These are phyloP conservation scores for Chalaropsis thielavioides DNA, from an alignment of 2,329 filamentous ascomycete species.

Conservation along the genomic window DNA sequence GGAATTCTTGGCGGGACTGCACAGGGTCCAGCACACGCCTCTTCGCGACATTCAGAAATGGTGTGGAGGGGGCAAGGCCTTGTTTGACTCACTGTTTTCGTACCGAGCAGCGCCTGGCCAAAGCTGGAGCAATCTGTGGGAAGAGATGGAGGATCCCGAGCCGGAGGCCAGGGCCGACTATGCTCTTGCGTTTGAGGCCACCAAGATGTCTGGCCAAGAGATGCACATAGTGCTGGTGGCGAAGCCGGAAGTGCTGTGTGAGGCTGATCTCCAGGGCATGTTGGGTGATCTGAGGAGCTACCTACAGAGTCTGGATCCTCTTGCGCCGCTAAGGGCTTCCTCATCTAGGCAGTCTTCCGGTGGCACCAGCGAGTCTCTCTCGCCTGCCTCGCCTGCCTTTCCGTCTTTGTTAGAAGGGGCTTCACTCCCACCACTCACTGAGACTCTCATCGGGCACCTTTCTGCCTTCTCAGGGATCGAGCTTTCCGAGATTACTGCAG, in stretches of 20 bases:
- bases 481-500: constrained; percentile 36
- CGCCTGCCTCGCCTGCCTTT: not conserved
- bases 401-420: not conserved
- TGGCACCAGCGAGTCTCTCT: not conserved
- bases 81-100: constrained; percentile 73
- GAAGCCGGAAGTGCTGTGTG: constrained; percentile 28
- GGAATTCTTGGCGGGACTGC: constrained; percentile 49
- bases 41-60: constrained; percentile 71
- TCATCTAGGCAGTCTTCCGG: not conserved
- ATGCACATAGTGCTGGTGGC: constrained; percentile 47
- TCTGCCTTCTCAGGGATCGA: constrained; percentile 40
- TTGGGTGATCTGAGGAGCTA: not conserved
- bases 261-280: not conserved
- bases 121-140: constrained; percentile 37
- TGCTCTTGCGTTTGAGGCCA: constrained; percentile 62
- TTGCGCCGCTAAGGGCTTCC: not conserved
- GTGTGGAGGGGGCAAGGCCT: constrained; percentile 42
- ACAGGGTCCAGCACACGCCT: constrained; percentile 65
- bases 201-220: constrained; percentile 32
- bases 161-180: constrained; percentile 43
- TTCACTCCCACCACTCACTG: not conserved
- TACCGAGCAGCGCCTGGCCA: constrained; percentile 45
- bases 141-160: constrained; percentile 30
- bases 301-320: not conserved
- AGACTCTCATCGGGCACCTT: not conserved